Evolutionary conservation across 2,329 filamentous ascomycete genomes (phyloP).

Genomic region (Ophiobolus disseminans): DNA sequence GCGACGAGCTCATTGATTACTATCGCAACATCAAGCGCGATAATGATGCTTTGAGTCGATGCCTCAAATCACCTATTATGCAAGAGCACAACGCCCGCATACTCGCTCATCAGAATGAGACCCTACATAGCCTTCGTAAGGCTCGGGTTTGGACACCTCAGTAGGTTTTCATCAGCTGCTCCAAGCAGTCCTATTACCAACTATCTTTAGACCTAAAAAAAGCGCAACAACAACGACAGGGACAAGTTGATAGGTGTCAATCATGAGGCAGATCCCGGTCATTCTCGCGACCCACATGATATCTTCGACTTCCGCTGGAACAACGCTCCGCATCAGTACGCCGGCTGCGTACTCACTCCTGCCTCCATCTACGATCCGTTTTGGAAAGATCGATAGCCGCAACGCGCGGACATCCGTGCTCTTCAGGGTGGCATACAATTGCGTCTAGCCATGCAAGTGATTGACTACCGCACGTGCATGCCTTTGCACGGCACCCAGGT

Average conservation of each 20-base stretch:
- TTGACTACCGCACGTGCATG: constrained; percentile 51
- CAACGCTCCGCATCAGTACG: not conserved
- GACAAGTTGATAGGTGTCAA: constrained; percentile 27
- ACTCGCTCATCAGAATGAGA: constrained; percentile 6
- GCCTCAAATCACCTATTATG: constrained; percentile 3
- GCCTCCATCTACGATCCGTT: constrained; percentile 28
- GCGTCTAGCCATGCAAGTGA: constrained; percentile 54
- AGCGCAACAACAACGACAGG: constrained; percentile 9
- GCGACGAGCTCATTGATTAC: not conserved
- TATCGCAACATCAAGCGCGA: constrained; percentile 1
- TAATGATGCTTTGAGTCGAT: constrained; percentile 1
- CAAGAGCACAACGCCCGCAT: constrained; percentile 6
- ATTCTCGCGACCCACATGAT: constrained; percentile 10
- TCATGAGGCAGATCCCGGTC: constrained; percentile 19
- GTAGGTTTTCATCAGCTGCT: not conserved
- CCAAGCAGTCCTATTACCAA: not conserved
- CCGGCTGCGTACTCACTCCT: constrained; percentile 23
- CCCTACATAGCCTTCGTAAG: constrained; percentile 9
- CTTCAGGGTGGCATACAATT: constrained; percentile 56
- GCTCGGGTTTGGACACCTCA: not conserved
- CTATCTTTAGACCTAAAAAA: constrained; percentile 13
- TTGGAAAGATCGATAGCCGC: constrained; percentile 55
- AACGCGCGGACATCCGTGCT: constrained; percentile 57
- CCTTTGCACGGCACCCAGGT: constrained; percentile 54
- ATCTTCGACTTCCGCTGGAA: constrained; percentile 1